Conservation (phyloP, 805 yeast species). For the Brettanomyces sp. region DNA sequence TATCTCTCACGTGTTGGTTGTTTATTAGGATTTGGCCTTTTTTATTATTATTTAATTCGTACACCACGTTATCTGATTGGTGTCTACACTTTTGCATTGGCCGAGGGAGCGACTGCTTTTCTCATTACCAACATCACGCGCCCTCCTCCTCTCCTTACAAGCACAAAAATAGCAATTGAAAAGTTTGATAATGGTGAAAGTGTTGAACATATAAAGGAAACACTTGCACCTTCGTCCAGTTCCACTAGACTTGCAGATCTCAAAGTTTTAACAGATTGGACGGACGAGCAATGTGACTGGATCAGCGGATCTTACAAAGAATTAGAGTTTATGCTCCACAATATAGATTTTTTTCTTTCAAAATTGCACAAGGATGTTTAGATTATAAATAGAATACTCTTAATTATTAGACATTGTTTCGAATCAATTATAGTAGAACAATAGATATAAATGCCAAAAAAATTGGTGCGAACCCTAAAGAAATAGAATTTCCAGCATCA, state of each 20-base stretch:
- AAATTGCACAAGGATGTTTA: neutral
- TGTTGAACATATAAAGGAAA: neutral
- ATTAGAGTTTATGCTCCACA: neutral
- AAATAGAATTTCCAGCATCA: too few species aligned
- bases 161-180: neutral
- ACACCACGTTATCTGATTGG: neutral
- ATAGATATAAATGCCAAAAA: too few species aligned
- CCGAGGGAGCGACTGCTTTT: slow-evolving; percentile 45
- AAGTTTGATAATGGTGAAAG: neutral
- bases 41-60: neutral
- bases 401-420: too few species aligned
- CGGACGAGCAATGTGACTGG: slow-evolving; percentile 4
- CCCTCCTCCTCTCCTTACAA: slow-evolving; percentile 25
- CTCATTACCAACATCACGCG: slow-evolving; percentile 45
- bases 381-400: neutral
- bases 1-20: slow-evolving; percentile 1
- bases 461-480: too few species aligned
- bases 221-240: slow-evolving; percentile 2
- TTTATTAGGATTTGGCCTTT: slow-evolving; percentile 2
- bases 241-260: slow-evolving; percentile 5
- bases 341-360: neutral
- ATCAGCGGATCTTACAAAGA: slow-evolving; percentile 1
- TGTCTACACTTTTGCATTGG: slow-evolving; percentile 20
- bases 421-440: too few species aligned
- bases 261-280: slow-evolving; percentile 6